Conservation (phyloP, 257 asterid species). For the Osmanthus fragrans region DNA sequence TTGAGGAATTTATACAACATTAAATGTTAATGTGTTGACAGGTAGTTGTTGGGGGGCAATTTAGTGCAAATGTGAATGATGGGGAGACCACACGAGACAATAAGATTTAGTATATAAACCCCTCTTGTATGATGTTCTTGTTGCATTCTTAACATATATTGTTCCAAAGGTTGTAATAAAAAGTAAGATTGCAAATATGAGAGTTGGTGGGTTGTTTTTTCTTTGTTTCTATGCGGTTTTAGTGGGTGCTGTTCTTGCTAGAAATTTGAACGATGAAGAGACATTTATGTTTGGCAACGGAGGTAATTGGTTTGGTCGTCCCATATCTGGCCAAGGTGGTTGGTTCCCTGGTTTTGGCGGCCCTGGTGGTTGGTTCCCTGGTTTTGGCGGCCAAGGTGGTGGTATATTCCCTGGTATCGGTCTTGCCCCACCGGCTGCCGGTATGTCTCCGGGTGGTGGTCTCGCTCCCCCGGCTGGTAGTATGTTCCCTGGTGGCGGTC, state of each 20-base stretch:
- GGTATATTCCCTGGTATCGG: background rate
- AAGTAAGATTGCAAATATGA: slow-evolving; percentile 23
- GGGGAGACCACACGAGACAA: background rate
- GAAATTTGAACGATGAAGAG: slow-evolving; percentile 30
- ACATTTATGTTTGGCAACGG: slow-evolving; percentile 8
- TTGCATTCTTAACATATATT: slow-evolving; percentile 3
- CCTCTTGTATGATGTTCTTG: background rate
- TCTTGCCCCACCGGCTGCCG: background rate
- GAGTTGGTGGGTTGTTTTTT: slow-evolving; percentile 27
- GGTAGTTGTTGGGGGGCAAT: slow-evolving; percentile 19
- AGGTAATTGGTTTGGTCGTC: background rate
- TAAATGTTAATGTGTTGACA: background rate
- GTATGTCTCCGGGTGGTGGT: background rate
- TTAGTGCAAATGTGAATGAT: slow-evolving; percentile 2
- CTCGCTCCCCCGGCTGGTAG: background rate
- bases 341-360: background rate
- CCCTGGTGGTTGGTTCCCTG: slow-evolving; percentile 1
- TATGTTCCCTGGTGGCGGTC: background rate
- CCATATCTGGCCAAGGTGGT: background rate
- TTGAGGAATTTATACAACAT: background rate
- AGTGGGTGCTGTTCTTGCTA: slow-evolving; percentile 30
- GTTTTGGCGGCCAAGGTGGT: too few species aligned
- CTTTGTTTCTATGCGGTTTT: slow-evolving; percentile 39
- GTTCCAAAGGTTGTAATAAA: background rate
- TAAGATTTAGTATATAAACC: slow-evolving; percentile 1